A percentile compares a stretch with the other conserved stretches of the same genome.
Conservation (phyloP, 331 rosid genomes). For the Ulmus americana region DNA sequence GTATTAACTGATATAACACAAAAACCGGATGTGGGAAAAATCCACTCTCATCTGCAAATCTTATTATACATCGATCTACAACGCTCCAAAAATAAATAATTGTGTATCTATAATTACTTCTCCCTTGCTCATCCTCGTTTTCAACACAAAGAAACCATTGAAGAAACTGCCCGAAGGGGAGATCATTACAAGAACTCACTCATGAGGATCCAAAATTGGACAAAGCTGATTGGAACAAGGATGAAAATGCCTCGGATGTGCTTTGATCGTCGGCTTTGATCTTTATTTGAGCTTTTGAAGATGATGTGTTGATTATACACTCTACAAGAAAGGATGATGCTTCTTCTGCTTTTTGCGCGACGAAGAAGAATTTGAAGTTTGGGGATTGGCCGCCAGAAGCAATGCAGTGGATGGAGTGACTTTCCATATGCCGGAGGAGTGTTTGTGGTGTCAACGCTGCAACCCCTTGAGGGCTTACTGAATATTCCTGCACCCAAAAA, state of each 20-base stretch:
- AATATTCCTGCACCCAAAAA: slow-evolving; percentile 55
- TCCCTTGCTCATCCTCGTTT: background rate
- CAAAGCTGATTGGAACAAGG: slow-evolving; percentile 74
- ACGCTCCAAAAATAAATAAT: slow-evolving; percentile 9
- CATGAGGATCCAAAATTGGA: slow-evolving; percentile 61
- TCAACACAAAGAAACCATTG: background rate
- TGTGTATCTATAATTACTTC: background rate
- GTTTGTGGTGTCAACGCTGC: slow-evolving; percentile 59
- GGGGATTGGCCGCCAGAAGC: slow-evolving; percentile 96
- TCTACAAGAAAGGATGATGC: slow-evolving; percentile 70
- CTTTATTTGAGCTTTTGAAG: slow-evolving; percentile 79
- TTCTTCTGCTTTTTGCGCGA: slow-evolving; percentile 79
- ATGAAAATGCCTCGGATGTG: slow-evolving; percentile 56
- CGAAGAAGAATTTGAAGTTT: slow-evolving; percentile 88
- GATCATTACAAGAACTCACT: slow-evolving; percentile 7
- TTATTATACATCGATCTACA: slow-evolving; percentile 14
- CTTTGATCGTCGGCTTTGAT: slow-evolving; percentile 84
- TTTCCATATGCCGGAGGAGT: slow-evolving; percentile 86
- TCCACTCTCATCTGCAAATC: slow-evolving; percentile 5
- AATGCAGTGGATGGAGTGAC: slow-evolving; percentile 74
- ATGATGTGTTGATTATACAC: slow-evolving; percentile 78
- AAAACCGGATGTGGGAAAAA: background rate
- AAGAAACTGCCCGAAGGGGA: slow-evolving; percentile 3
- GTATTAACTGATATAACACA: background rate
- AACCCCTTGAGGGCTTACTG: slow-evolving; percentile 63